Conservation (phyloP, 2,329 filamentous ascomycete genomes). For the Truncatella angustata region DNA sequence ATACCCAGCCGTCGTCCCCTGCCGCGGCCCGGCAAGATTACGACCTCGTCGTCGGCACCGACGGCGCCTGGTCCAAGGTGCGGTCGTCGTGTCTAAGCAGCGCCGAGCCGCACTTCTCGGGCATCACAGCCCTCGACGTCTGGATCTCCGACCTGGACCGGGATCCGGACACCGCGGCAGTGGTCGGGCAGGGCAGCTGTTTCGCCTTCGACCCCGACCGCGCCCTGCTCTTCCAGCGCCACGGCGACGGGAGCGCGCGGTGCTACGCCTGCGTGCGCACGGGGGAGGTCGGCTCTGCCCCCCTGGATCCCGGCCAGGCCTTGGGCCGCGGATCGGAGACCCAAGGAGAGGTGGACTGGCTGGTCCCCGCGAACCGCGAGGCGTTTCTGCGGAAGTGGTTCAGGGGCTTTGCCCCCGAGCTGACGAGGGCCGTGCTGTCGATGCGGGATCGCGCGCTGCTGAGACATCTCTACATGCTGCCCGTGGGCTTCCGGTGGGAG, state of each 20-base stretch:
- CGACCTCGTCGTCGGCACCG: conserved; percentile 39
- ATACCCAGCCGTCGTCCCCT: too few species aligned
- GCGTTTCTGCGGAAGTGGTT: background rate
- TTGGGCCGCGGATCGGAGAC: too few species aligned
- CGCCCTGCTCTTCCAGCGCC: conserved; percentile 19
- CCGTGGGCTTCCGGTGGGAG: conserved; percentile 20
- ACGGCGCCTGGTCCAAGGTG: conserved; percentile 39
- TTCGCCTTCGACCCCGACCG: conserved; percentile 10
- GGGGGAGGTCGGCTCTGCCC: background rate
- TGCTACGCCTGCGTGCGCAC: conserved; percentile 19
- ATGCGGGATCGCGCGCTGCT: background rate
- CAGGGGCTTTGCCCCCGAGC: background rate
- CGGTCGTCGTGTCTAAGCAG: conserved; percentile 31
- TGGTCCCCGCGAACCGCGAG: background rate
- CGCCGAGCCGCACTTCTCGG: conserved; percentile 35
- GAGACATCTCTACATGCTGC: conserved; percentile 21
- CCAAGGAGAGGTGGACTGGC: background rate
- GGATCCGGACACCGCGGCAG: background rate
- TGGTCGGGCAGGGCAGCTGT: background rate
- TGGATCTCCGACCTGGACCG: conserved; percentile 34
- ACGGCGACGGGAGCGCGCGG: conserved; percentile 17
- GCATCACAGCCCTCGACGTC: conserved; percentile 35
- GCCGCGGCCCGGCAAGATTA: conserved; percentile 20
- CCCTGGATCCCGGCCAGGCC: background rate
- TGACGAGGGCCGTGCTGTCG: background rate